phyloP scores from a whole-genome alignment of 345 rosid genomes.

The Microcos paniculata region DNA sequence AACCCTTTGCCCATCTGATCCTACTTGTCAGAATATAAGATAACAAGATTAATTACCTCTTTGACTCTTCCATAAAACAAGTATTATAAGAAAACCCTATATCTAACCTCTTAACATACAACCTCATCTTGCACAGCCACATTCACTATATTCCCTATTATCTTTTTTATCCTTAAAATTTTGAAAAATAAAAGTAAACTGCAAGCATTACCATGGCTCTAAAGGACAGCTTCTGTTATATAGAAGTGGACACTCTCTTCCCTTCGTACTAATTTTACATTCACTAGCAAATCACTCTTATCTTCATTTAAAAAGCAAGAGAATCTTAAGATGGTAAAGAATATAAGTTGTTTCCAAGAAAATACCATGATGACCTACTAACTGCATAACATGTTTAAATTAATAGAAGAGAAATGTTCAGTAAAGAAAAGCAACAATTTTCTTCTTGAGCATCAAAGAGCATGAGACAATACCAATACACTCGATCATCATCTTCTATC shows the following conservation, averaged over 20 bases:
- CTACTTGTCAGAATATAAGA: background rate
- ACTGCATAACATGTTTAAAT: background rate
- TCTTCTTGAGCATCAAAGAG: slow-evolving; percentile 13
- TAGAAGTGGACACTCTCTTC: background rate
- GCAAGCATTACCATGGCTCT: background rate
- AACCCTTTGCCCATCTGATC: background rate
- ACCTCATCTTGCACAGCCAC: background rate
- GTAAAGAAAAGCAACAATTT: background rate
- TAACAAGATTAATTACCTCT: background rate
- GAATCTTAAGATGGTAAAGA: slow-evolving; percentile 5
- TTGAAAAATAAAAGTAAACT: background rate
- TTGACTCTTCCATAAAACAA: background rate
- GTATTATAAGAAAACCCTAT: background rate
- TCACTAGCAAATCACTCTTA: background rate
- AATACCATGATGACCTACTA: background rate
- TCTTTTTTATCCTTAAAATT: background rate
- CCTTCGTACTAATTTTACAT: background rate
- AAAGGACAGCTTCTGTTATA: background rate
- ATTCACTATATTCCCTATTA: background rate
- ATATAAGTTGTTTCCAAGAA: background rate
- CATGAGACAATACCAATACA: slow-evolving; percentile 45
- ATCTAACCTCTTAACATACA: background rate
- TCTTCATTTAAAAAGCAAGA: background rate
- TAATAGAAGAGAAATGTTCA: background rate
- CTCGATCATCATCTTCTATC: slow-evolving; percentile 48